phyloP scores from a whole-genome alignment of 2,329 filamentous ascomycete species.

The Apiospora kogelbergensis region DNA sequence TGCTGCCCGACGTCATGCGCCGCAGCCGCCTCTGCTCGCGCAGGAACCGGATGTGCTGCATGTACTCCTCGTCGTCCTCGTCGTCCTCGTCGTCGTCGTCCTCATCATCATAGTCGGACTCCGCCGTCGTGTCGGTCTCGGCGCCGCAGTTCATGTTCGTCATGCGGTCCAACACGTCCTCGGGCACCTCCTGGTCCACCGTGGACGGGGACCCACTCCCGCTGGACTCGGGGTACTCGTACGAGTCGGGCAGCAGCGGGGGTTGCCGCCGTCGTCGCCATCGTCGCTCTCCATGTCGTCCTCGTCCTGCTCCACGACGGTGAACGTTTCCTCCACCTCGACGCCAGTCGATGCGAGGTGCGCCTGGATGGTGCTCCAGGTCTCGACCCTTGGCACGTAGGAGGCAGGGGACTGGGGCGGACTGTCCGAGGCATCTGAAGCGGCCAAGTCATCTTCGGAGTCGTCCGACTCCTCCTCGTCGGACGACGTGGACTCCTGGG shows the following conservation, averaged over 20 bases:
- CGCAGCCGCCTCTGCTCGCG: constrained; percentile 26
- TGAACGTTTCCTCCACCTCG: constrained; percentile 13
- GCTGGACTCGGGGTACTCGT: constrained; percentile 4
- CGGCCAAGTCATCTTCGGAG: constrained; percentile 6
- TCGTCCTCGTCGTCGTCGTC: constrained; percentile 15
- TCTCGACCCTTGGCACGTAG: constrained; percentile 14
- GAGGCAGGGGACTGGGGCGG: constrained; percentile 27
- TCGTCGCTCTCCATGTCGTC: constrained; percentile 10
- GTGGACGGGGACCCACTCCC: neutral
- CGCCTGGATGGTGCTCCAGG: constrained; percentile 18
- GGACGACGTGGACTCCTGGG: constrained; percentile 30
- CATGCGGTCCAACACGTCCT: neutral
- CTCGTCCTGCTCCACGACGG: neutral
- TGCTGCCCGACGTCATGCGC: constrained; percentile 33
- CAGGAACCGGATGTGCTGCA: constrained; percentile 21
- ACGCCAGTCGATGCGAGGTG: constrained; percentile 20
- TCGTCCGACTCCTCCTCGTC: constrained; percentile 19
- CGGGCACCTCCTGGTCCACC: neutral
- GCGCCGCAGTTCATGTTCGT: neutral
- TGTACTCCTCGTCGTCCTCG: constrained; percentile 18
- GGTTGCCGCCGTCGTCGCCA: neutral
- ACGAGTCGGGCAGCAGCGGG: neutral
- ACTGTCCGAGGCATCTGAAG: constrained; percentile 25
- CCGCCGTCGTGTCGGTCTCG: constrained; percentile 25
- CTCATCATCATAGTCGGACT: constrained; percentile 7